phyloP scores from a whole-genome alignment of 352 stramenopile species.

The Pythium rishiriense region DNA sequence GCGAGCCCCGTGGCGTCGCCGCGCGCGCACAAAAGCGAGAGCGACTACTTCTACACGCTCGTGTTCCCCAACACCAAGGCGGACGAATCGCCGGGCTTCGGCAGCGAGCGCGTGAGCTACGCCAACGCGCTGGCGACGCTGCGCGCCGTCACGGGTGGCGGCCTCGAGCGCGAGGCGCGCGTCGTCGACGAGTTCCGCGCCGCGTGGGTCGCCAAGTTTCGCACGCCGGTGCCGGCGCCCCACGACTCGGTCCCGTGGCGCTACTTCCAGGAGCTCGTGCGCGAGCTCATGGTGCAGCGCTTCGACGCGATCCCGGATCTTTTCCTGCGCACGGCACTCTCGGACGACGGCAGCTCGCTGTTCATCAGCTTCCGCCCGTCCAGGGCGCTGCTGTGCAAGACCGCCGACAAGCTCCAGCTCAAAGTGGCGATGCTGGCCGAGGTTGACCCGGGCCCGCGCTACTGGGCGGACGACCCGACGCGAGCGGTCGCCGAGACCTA shows the following conservation, averaged over 20 bases:
- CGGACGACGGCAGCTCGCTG: slow-evolving; percentile 30
- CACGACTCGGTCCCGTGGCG: slow-evolving; percentile 52
- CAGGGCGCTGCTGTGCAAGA: slow-evolving; percentile 39
- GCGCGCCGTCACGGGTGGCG: slow-evolving; percentile 49
- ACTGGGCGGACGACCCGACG: slow-evolving; percentile 33
- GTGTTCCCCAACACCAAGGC: slow-evolving; percentile 54
- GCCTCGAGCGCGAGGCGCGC: slow-evolving; percentile 38
- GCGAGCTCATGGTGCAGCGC: slow-evolving; percentile 63
- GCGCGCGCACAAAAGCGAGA: slow-evolving; percentile 29
- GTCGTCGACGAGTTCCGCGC: slow-evolving; percentile 49
- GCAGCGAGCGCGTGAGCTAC: slow-evolving; percentile 45
- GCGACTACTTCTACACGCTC: slow-evolving; percentile 74
- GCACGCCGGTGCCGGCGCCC: slow-evolving; percentile 39
- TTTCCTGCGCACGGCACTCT: slow-evolving; percentile 33
- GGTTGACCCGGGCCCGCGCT: slow-evolving; percentile 43
- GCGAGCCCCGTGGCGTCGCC: slow-evolving; percentile 49
- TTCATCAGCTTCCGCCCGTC: slow-evolving; percentile 60
- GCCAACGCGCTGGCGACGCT: slow-evolving; percentile 48
- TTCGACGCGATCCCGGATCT: slow-evolving; percentile 55
- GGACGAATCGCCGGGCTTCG: background rate
- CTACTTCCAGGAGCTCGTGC: slow-evolving; percentile 67
- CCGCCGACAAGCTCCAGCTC: slow-evolving; percentile 44
- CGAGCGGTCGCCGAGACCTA: slow-evolving; percentile 30
- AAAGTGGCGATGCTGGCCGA: slow-evolving; percentile 49
- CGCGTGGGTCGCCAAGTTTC: slow-evolving; percentile 72